A percentile compares a stretch with the other conserved stretches of the same genome.
Evolutionary conservation across 768 basidiomycete species (phyloP).

Genomic region (Exsudoporus frostii): DNA sequence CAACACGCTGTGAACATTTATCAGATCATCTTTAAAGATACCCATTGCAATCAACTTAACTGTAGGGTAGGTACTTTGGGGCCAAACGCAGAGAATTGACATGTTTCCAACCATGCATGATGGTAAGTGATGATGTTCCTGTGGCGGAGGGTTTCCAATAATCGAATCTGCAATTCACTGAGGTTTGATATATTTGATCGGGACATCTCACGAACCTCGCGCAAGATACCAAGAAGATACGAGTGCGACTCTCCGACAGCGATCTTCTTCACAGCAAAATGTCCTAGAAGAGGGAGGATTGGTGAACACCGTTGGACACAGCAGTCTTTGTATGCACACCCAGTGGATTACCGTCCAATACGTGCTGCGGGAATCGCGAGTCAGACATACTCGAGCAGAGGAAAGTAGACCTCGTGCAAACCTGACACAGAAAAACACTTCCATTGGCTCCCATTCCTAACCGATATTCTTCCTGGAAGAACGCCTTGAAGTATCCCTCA

Average conservation of each 20-base stretch:
- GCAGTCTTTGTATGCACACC: slow-evolving; percentile 38
- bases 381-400: slow-evolving; percentile 2
- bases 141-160: slow-evolving; percentile 84
- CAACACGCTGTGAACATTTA: slow-evolving; percentile 50
- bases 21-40: not conserved
- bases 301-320: not conserved
- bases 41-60: slow-evolving; percentile 40
- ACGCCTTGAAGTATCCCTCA: slow-evolving; percentile 88
- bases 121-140: slow-evolving; percentile 95
- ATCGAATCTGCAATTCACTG: slow-evolving; percentile 53
- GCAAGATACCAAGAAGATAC: slow-evolving; percentile 78
- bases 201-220: slow-evolving; percentile 49
- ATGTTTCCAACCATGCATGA: slow-evolving; percentile 89
- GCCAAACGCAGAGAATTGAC: slow-evolving; percentile 85
- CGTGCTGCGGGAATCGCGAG: slow-evolving; percentile 48
- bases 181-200: not conserved
- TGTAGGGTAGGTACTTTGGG: slow-evolving; percentile 85
- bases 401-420: slow-evolving; percentile 28
- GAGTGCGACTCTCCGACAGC: slow-evolving; percentile 89
- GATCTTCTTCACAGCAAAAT: slow-evolving; percentile 95
- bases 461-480: slow-evolving; percentile 86
- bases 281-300: slow-evolving; percentile 41
- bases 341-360: slow-evolving; percentile 82
- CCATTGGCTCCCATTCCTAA: slow-evolving; percentile 97
- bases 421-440: slow-evolving; percentile 85